Evolutionary conservation across 352 stramenopile genomes (phyloP), one percentile per base, ranked within the genome.

Genomic region (Thraustochytrium sp.): DNA sequence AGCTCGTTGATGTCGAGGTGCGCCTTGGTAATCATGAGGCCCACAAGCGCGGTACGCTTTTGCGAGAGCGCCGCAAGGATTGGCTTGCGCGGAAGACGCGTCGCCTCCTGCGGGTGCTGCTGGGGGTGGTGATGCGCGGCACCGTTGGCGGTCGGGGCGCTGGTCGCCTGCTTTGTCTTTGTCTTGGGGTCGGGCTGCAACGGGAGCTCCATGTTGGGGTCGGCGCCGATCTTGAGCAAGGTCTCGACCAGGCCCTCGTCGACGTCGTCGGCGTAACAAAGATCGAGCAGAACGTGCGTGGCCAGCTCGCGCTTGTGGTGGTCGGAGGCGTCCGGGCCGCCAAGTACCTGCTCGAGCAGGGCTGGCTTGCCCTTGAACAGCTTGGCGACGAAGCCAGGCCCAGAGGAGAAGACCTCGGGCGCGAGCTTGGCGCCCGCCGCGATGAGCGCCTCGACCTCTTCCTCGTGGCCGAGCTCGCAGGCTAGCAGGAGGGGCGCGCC

Each of bases 1-100:
- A 64, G 9, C 23, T 23, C 18, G 53, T 80, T 80, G 48, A 80
- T 53, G 68, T 80, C 68, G n/a, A 80, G 26, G 4, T 80, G 76
- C 13, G 36, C 11, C 13, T 63, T 11, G 5, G 76, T 29, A 23
- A 80, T 65, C 31, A 80, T 68, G 34, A 46, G 68, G 18, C 42
- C 46, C 0, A 72, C 31, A 8, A 80, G 42, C 18, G 38, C 26
- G 1, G 34, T 29, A 1, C 38, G 63, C n/a, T 53, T 53, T 64
- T 80, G 18, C 21, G 53, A 23, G 44, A 80, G n/a, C 8, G 34
- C 31, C 8, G 40, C 68, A 4, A 80, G 5, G 34, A 80, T 72
- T 16, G 59, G 59, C 40, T 72, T 72, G 51, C 48, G 68, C 42
- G 48, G 68, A 16, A 23, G 34, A 16, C 13, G 13, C 4, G 18